Percentiles rank a stretch among this genome's conserved stretches.
phyloP scores from a whole-genome alignment of 495 filamentous ascomycete species.

The Ascobolus immersus region DNA sequence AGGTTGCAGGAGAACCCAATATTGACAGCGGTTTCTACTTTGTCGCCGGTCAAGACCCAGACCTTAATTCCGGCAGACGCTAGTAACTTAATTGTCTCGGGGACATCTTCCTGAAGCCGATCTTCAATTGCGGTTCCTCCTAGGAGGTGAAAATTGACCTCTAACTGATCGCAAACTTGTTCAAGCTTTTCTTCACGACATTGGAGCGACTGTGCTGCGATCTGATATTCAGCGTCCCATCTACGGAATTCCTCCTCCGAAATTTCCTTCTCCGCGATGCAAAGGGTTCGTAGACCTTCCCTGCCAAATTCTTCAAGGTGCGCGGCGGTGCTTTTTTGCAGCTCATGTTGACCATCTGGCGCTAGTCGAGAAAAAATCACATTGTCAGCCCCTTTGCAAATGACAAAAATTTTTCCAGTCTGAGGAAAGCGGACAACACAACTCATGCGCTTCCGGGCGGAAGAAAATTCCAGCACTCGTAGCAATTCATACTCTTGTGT shows the following conservation, averaged over 20 bases:
- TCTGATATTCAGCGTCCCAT: constrained; percentile 70
- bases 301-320: constrained; percentile 91
- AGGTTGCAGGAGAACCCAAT: constrained; percentile 99
- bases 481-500: constrained; percentile 66
- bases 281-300: constrained; percentile 84
- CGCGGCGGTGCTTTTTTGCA: constrained; percentile 61
- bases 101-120: constrained; percentile 87
- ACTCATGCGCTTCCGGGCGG: constrained; percentile 91
- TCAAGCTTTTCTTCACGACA: constrained; percentile 90
- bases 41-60: constrained; percentile 98
- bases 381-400: constrained; percentile 95
- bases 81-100: constrained; percentile 81
- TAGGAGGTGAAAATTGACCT: constrained; percentile 66
- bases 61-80: constrained; percentile 92
- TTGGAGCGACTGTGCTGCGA: constrained; percentile 59
- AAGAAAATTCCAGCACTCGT: constrained; percentile 95
- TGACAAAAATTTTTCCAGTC: constrained; percentile 57
- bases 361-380: constrained; percentile 86
- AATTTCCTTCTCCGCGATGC: constrained; percentile 68
- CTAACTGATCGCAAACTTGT: constrained; percentile 65
- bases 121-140: constrained; percentile 98
- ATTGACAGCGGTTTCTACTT: constrained; percentile 98
- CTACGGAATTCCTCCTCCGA: constrained; percentile 61
- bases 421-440: constrained; percentile 92
- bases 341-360: constrained; percentile 59